Conservation (phyloP, 495 filamentous ascomycete genomes). For the Trichocladium uniseriatum region DNA sequence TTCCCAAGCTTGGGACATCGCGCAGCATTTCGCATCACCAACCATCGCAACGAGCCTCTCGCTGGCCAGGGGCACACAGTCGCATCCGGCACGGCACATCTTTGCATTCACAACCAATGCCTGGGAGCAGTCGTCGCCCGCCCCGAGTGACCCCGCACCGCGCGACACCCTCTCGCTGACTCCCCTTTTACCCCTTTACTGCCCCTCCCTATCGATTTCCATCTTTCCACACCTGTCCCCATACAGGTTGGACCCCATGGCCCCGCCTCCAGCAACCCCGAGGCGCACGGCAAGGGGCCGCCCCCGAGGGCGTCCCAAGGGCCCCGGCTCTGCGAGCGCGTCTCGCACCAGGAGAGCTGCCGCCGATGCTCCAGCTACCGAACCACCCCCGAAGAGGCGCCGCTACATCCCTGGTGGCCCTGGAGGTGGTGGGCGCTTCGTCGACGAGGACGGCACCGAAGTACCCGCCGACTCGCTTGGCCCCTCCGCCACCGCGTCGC, state of each 20-base stretch:
- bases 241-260: conserved; percentile 25
- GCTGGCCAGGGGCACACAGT: conserved; percentile 13
- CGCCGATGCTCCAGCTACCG: conserved; percentile 36
- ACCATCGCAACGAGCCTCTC: conserved; percentile 12
- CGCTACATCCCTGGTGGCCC: conserved; percentile 69
- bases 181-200: neutral
- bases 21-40: conserved; percentile 18
- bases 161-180: conserved; percentile 11
- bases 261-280: conserved; percentile 35
- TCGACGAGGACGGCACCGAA: conserved; percentile 53
- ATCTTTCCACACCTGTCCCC: neutral
- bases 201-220: neutral
- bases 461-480: conserved; percentile 28
- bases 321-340: conserved; percentile 30
- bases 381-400: conserved; percentile 45
- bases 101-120: conserved; percentile 13
- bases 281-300: conserved; percentile 31
- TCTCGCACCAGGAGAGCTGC: conserved; percentile 32
- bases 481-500: conserved; percentile 24
- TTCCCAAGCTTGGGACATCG: conserved; percentile 10
- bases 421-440: conserved; percentile 69
- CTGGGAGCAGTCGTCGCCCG: conserved; percentile 5
- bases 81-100: conserved; percentile 10
- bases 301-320: conserved; percentile 35
- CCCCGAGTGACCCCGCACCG: conserved; percentile 18